Percentiles rank a stretch among this genome's conserved stretches.
Evolutionary conservation across 257 asterid species (phyloP).

Genomic region (Solanum ahanhuiri): DNA sequence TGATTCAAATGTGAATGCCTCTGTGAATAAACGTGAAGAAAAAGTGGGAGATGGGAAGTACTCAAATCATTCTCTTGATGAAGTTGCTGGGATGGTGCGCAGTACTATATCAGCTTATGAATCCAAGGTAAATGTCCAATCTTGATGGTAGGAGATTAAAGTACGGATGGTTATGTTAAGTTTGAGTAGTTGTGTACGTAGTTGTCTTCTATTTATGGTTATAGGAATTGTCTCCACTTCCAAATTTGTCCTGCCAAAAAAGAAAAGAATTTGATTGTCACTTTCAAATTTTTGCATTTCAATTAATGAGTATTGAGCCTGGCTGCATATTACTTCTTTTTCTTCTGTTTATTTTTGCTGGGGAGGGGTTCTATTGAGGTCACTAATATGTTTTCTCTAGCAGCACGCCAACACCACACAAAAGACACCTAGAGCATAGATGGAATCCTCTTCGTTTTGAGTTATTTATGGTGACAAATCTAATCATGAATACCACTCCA

Average conservation of each 20-base stretch:
- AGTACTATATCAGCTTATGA: conserved; percentile 77
- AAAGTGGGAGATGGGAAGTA: conserved; percentile 43
- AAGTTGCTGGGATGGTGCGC: conserved; percentile 82
- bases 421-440: not conserved
- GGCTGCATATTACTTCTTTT: not conserved
- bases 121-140: conserved; percentile 53
- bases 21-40: conserved; percentile 50
- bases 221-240: not conserved
- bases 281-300: not conserved
- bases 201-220: not conserved
- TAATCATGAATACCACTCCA: not conserved
- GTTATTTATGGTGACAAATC: not conserved
- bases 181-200: not conserved
- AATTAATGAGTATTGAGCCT: not conserved
- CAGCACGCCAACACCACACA: not conserved
- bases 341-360: not conserved
- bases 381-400: not conserved
- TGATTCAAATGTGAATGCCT: conserved; percentile 48
- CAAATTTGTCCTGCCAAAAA: not conserved
- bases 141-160: not conserved
- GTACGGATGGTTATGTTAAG: not conserved
- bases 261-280: not conserved
- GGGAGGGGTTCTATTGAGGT: not conserved
- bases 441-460: not conserved
- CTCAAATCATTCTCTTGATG: conserved; percentile 63